Evolutionary conservation across 1,284 basidiomycete genomes (phyloP), one percentile per base, ranked within the genome.

Genomic region (Rhizoctonia solani): DNA sequence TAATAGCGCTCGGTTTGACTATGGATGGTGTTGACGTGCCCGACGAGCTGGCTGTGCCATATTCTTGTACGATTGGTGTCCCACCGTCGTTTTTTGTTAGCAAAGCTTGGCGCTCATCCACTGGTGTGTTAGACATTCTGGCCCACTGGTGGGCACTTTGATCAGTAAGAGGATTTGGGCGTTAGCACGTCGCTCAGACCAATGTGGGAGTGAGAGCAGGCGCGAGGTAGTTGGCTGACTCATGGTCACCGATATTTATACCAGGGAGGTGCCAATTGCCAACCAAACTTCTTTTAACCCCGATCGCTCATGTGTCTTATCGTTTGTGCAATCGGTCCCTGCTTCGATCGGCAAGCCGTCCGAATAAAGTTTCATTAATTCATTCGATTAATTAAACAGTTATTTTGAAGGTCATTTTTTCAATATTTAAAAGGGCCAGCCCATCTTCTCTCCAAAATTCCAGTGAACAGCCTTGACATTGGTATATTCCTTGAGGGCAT

Each of bases 381-480:
- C 9, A n/a, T 32, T 30, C 44, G 21, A 19, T 11, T 27, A 21
- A 25, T 27, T 25, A 11, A 52, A 25, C n/a, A n/a, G n/a, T n/a
- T 9, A 19, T 9, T 11, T 8, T 25, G 37, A 8, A 8, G 16
- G 37, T 23, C 49, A 30, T 52, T 19, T 27, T 52, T 52, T 21
- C 30, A 59, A 8, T 25, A 21, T 54, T 81, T 78, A 91, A 73
- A 91, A 77, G 4, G 91, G 90, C 89, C 90, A 92, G 46, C 86
- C 86, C 37, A 89, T 76, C 73, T 85, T 85, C 78, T 92, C 90
- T 16, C 61, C 61, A 44, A 88, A 90, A 76, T 94, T 93, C 86
- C 90, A 92, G 73, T 93, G 91, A 14, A 94, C 82, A 21, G 89
- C 87, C 80, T 95, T 95, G 75, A 93, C 85, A 59, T 90, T 92